A percentile compares a stretch with the other conserved stretches of the same genome.
These are phyloP conservation scores for Amanita phalloides DNA, from an alignment of 768 basidiomycete species.

Conservation along the genomic window DNA sequence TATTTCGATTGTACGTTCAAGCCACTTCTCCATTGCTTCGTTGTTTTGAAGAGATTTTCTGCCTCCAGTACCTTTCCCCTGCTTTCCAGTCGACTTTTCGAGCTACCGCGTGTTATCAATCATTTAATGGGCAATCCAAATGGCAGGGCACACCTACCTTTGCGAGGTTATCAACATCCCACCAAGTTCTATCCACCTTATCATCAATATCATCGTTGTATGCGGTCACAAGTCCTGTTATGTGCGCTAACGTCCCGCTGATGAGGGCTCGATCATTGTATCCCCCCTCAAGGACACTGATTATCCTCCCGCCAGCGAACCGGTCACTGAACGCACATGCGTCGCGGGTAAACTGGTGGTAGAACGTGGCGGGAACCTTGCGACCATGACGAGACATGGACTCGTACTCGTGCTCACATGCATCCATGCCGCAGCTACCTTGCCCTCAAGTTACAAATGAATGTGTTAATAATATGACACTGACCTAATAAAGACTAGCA, in stretches of 20 bases:
- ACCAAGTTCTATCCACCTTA: conserved; percentile 47
- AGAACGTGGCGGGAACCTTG: conserved; percentile 84
- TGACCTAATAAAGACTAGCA: conserved; percentile 81
- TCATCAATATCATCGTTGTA: conserved; percentile 12
- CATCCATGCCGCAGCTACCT: conserved; percentile 85
- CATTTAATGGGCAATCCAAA: not conserved
- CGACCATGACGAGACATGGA: conserved; percentile 90
- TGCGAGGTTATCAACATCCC: conserved; percentile 46
- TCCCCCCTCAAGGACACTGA: conserved; percentile 92
- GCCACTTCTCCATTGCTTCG: conserved; percentile 37
- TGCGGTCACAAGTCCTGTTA: conserved; percentile 48
- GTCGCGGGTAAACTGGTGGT: conserved; percentile 72
- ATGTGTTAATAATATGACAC: conserved; percentile 7
- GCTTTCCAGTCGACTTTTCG: conserved; percentile 52
- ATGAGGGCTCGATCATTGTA: conserved; percentile 85
- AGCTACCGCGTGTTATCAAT: conserved; percentile 29
- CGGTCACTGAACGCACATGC: conserved; percentile 50
- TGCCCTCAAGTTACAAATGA: not conserved
- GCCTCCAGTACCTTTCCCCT: conserved; percentile 37
- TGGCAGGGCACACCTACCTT: conserved; percentile 30
- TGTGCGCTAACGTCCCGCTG: conserved; percentile 76
- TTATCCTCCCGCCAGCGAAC: conserved; percentile 56
- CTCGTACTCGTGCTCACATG: conserved; percentile 81
- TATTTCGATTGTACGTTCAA: conserved; percentile 42
- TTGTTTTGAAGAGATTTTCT: conserved; percentile 24